These are phyloP conservation scores for Cercospora beticola DNA, from an alignment of 2,329 filamentous ascomycete species.

Conservation along the genomic window DNA sequence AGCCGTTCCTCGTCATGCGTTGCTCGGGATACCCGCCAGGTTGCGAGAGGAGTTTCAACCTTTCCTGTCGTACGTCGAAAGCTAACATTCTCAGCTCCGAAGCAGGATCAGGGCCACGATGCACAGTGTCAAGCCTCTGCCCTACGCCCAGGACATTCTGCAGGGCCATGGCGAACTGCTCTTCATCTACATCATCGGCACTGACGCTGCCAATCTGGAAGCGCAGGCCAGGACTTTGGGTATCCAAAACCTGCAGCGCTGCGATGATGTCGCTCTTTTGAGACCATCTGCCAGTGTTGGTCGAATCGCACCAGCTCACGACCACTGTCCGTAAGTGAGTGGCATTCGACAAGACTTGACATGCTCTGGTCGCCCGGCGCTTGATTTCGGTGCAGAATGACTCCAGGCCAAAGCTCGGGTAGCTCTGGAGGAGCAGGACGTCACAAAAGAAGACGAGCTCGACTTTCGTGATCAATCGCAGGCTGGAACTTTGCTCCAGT, in stretches of 20 bases:
- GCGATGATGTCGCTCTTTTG: slow-evolving; percentile 34
- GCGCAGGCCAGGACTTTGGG: slow-evolving; percentile 16
- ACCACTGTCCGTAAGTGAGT: slow-evolving; percentile 27
- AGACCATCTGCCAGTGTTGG: slow-evolving; percentile 27
- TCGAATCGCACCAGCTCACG: slow-evolving; percentile 39
- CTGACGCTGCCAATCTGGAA: slow-evolving; percentile 33
- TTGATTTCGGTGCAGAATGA: slow-evolving; percentile 36
- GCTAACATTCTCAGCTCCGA: slow-evolving; percentile 30
- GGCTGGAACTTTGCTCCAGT: slow-evolving; percentile 26
- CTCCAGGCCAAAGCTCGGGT: slow-evolving; percentile 35
- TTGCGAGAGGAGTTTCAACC: slow-evolving; percentile 13
- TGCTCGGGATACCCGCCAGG: slow-evolving; percentile 14
- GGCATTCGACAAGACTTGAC: slow-evolving; percentile 33
- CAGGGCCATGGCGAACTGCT: slow-evolving; percentile 27
- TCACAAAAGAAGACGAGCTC: slow-evolving; percentile 40
- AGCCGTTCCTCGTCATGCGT: slow-evolving; percentile 18
- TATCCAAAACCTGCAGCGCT: slow-evolving; percentile 24
- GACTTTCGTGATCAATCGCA: slow-evolving; percentile 32
- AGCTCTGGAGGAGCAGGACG: slow-evolving; percentile 33
- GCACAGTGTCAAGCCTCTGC: slow-evolving; percentile 12
- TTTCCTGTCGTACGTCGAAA: slow-evolving; percentile 32
- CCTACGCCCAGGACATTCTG: slow-evolving; percentile 25
- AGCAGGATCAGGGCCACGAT: slow-evolving; percentile 16
- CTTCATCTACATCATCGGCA: slow-evolving; percentile 28
- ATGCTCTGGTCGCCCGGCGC: slow-evolving; percentile 31